Percentiles rank a stretch among this genome's conserved stretches.
Evolutionary conservation across 2,329 filamentous ascomycete genomes (phyloP).

Genomic region (Drechmeria coniospora): DNA sequence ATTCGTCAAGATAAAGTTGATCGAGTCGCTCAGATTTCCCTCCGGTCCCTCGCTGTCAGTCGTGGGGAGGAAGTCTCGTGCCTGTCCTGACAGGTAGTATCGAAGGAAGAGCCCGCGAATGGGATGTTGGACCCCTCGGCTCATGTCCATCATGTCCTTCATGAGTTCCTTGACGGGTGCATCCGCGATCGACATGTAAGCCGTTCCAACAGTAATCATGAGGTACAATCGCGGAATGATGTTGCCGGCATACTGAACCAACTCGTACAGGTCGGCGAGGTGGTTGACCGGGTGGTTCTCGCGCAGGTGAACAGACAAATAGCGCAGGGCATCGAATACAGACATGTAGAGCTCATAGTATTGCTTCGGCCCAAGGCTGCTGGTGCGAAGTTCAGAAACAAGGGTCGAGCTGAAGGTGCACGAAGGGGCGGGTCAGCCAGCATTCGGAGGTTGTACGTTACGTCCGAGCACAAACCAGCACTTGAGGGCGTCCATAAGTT

Average conservation of each 20-base stretch:
- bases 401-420: slow-evolving; percentile 65
- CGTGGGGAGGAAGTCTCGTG: slow-evolving; percentile 71
- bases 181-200: slow-evolving; percentile 97
- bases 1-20: slow-evolving; percentile 95
- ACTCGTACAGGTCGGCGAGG: slow-evolving; percentile 91
- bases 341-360: slow-evolving; percentile 99
- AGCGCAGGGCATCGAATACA: slow-evolving; percentile 92
- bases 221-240: slow-evolving; percentile 92
- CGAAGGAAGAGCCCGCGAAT: slow-evolving; percentile 88
- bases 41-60: slow-evolving; percentile 80
- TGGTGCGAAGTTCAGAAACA: slow-evolving; percentile 94
- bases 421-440: slow-evolving; percentile 4
- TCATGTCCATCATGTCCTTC: slow-evolving; percentile 99
- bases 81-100: slow-evolving; percentile 93
- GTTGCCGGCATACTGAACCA: slow-evolving; percentile 96
- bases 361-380: slow-evolving; percentile 94
- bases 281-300: slow-evolving; percentile 97
- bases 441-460: background rate
- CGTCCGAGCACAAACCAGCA: slow-evolving; percentile 55
- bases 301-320: slow-evolving; percentile 89
- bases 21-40: slow-evolving; percentile 90
- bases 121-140: slow-evolving; percentile 89
- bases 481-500: slow-evolving; percentile 99
- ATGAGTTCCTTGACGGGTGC: slow-evolving; percentile 98
- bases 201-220: slow-evolving; percentile 98